Conservation (phyloP, 306 rosid genomes). For the Cercis canadensis region DNA sequence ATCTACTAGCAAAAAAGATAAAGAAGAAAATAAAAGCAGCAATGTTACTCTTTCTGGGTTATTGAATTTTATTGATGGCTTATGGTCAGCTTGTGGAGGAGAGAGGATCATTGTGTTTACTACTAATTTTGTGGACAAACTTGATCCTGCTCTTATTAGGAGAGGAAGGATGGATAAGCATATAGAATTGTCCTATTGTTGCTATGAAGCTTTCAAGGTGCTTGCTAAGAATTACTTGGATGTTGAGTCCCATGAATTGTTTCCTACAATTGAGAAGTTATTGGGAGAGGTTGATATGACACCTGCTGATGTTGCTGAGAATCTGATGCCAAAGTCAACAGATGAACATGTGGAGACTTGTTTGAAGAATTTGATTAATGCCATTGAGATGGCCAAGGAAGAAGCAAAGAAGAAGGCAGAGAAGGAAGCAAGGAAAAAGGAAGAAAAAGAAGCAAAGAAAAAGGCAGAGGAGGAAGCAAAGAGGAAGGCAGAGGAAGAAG, state of each 20-base stretch:
- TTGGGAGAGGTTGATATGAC: constrained; percentile 53
- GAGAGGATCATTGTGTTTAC: constrained; percentile 72
- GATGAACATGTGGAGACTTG: constrained; percentile 45
- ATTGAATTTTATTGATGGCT: constrained; percentile 71
- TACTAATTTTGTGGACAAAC: constrained; percentile 64
- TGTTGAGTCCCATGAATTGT: constrained; percentile 50
- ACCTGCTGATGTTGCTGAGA: constrained; percentile 81
- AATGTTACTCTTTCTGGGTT: constrained; percentile 73
- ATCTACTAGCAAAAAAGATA: constrained; percentile 33
- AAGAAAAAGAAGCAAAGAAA: constrained; percentile 39
- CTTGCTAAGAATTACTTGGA: constrained; percentile 69
- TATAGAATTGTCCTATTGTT: constrained; percentile 66
- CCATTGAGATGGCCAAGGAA: constrained; percentile 52
- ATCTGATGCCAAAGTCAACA: constrained; percentile 63
- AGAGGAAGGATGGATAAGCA: constrained; percentile 83
- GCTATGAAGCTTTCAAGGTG: constrained; percentile 68
- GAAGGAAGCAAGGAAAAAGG: constrained; percentile 39
- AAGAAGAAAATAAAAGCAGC: constrained; percentile 38
- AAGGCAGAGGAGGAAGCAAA: constrained; percentile 37
- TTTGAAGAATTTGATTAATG: constrained; percentile 56
- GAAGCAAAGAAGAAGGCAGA: constrained; percentile 37
- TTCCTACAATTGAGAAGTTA: constrained; percentile 35
- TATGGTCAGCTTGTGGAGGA: constrained; percentile 84
- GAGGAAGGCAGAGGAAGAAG: constrained; percentile 31
- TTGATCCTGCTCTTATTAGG: constrained; percentile 68